phyloP scores from a whole-genome alignment of 345 rosid species.

The Eucalyptus virginea region DNA sequence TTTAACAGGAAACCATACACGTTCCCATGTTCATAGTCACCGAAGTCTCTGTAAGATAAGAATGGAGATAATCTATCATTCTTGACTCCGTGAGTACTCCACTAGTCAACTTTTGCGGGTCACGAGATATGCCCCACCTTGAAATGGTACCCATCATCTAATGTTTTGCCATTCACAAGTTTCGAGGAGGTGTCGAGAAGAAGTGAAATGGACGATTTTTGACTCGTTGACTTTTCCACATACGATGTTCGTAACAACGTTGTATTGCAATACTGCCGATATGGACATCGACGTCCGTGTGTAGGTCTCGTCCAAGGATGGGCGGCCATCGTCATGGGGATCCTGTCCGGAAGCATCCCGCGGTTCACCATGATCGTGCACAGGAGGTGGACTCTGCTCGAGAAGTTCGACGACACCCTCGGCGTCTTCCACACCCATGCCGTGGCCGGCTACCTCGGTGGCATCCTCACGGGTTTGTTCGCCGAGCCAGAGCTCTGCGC shows the following conservation, averaged over 20 bases:
- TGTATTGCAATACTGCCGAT: background rate
- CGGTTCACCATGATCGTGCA: conserved; percentile 34
- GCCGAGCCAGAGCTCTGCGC: conserved; percentile 20
- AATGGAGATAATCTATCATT: background rate
- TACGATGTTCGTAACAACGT: background rate
- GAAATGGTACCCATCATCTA: background rate
- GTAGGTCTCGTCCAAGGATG: conserved; percentile 26
- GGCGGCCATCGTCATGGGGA: conserved; percentile 31
- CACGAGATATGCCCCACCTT: background rate
- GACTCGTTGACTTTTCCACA: background rate
- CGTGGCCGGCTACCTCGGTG: conserved; percentile 25
- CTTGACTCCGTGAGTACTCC: background rate
- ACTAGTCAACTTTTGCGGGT: background rate
- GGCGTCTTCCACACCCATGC: conserved; percentile 30
- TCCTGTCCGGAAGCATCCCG: conserved; percentile 20
- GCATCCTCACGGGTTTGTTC: conserved; percentile 15
- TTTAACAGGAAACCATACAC: background rate
- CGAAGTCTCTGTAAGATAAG: background rate
- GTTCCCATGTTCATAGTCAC: background rate
- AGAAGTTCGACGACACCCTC: conserved; percentile 29
- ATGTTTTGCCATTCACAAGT: background rate
- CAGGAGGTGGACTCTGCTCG: conserved; percentile 8
- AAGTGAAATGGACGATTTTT: background rate
- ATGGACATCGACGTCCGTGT: background rate
- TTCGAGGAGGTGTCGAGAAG: background rate